phyloP scores from a whole-genome alignment of 2,329 filamentous ascomycete species.

The Colletotrichum cereale region DNA sequence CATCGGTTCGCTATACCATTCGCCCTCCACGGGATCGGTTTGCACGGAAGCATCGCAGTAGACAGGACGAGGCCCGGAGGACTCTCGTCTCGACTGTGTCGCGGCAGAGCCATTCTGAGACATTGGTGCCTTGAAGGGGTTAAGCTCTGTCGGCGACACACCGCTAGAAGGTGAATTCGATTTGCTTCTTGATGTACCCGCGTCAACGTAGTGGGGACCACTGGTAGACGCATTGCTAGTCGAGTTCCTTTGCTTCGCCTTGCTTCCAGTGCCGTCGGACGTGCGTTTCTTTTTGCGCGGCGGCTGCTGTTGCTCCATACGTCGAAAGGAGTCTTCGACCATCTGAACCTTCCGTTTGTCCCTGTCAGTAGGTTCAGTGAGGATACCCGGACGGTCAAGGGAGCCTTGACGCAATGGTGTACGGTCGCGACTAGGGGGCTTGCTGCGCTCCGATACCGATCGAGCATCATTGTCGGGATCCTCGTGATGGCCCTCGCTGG shows the following conservation, averaged over 20 bases:
- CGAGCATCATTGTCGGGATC: slow-evolving; percentile 66
- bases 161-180: slow-evolving; percentile 63
- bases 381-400: slow-evolving; percentile 69
- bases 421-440: slow-evolving; percentile 74
- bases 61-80: slow-evolving; percentile 53
- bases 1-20: slow-evolving; percentile 61
- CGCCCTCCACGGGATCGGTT: slow-evolving; percentile 66
- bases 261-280: slow-evolving; percentile 64
- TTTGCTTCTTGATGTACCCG: slow-evolving; percentile 65
- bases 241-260: slow-evolving; percentile 46
- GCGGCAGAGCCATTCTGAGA: slow-evolving; percentile 48
- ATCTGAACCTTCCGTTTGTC: slow-evolving; percentile 77
- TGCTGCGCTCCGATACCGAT: slow-evolving; percentile 68
- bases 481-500: slow-evolving; percentile 72
- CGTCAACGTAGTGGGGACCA: slow-evolving; percentile 61
- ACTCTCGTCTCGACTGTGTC: slow-evolving; percentile 53
- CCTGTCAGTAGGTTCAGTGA: slow-evolving; percentile 74
- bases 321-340: slow-evolving; percentile 73
- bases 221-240: slow-evolving; percentile 32
- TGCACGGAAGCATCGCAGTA: slow-evolving; percentile 67
- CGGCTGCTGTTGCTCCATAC: slow-evolving; percentile 69
- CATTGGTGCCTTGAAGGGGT: slow-evolving; percentile 45
- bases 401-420: slow-evolving; percentile 73
- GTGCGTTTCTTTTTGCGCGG: slow-evolving; percentile 72
- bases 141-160: slow-evolving; percentile 53